phyloP scores from a whole-genome alignment of 352 stramenopile genomes.

The Pythium sukuiense region DNA sequence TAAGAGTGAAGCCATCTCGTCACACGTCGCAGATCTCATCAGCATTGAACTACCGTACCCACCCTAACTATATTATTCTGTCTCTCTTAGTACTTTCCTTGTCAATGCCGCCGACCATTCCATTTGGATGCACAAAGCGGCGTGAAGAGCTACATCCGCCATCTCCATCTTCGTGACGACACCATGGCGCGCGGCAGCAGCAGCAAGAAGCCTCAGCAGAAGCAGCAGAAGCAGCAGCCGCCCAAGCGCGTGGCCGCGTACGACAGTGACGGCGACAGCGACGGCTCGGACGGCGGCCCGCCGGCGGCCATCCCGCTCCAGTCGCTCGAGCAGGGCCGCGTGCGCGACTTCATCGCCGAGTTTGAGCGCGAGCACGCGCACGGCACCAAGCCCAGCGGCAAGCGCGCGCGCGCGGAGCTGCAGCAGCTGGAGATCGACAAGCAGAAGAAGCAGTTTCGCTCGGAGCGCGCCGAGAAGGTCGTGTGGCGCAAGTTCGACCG shows the following conservation, averaged over 20 bases:
- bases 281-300: slow-evolving; percentile 32
- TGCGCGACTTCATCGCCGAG: slow-evolving; percentile 68
- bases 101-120: slow-evolving; percentile 14
- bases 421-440: slow-evolving; percentile 56
- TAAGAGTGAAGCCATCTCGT: slow-evolving; percentile 16
- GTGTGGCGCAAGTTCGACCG: slow-evolving; percentile 88
- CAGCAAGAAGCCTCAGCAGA: neutral
- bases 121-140: slow-evolving; percentile 18
- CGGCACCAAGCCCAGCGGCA: slow-evolving; percentile 38
- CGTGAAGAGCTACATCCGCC: neutral
- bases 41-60: neutral
- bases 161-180: neutral
- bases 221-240: slow-evolving; percentile 1
- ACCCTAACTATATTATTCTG: slow-evolving; percentile 9
- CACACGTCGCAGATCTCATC: slow-evolving; percentile 25
- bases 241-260: slow-evolving; percentile 8
- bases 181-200: slow-evolving; percentile 16
- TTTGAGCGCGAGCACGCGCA: slow-evolving; percentile 34
- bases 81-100: slow-evolving; percentile 10
- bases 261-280: slow-evolving; percentile 38
- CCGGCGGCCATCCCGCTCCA: slow-evolving; percentile 46
- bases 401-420: slow-evolving; percentile 52
- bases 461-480: slow-evolving; percentile 80
- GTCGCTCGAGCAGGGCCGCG: slow-evolving; percentile 61
- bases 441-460: slow-evolving; percentile 57